Base-by-base conservation (phyloP, 495 filamentous ascomycete genomes). In the Copromyces sp. region DNA sequence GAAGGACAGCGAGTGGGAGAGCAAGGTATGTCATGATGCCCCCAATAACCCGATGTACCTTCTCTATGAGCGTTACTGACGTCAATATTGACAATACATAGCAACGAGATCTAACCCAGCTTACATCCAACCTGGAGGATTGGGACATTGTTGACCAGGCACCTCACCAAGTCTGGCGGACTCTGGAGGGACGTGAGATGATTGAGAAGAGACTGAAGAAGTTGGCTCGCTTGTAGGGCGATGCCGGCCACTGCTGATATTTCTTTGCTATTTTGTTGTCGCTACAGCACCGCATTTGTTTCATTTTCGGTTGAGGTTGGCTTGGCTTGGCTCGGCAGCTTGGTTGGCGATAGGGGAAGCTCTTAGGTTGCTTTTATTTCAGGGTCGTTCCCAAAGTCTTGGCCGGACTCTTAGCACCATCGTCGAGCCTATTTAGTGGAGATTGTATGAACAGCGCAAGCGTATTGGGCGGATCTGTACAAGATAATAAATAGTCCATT, bases 101-200 rank as follows among this genome's bases (percentile, higher is more conserved):
- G 76, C 95, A 99, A 84, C 87, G 90, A 77, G 93, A 97, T 77
- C 81, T 97, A 70, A 93, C 88, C n/a, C 85, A 84, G 41, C 82
- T 97, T 39, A 97, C 94, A 1, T 83, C 88, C 16, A 93, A 92
- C 16, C 80, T 97, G 42, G 74, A 92, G 40, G 85, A 88, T 20
- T 99, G 94, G 94, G 94, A 97, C 81, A 87, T 96, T 69, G 93
- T 97, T 1, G 86, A 90, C 68, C 84, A 90, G 71, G 93, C 95
- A 11, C 92, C 93, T n/a, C 92, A 97, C 81, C 87, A 93, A 75
- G 90, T 98, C 0, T 99, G 95, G 95, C 81, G 79, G 74, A 90
- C 89, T 7, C 76, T 82, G 2, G 83, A 92, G 73, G 95, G 95
- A 0, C 82, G 91, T 45, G 79, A 84, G 70, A 77, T 90, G 3